These are phyloP conservation scores for Theobroma grandiflorum DNA, from an alignment of 441 rosid species.

Conservation along the genomic window DNA sequence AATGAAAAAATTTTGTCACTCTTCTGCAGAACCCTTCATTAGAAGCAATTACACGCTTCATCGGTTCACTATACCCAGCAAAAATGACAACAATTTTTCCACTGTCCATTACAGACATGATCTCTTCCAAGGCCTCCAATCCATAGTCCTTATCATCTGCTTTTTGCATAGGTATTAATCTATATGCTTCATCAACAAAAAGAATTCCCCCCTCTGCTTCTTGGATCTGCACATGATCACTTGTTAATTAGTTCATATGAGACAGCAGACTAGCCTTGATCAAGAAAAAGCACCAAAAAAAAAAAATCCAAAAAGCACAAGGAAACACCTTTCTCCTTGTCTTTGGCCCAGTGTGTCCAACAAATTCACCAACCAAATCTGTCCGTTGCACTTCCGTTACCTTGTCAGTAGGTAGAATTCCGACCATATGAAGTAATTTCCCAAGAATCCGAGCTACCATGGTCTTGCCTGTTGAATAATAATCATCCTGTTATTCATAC, in stretches of 20 bases:
- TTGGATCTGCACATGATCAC: conserved; percentile 60
- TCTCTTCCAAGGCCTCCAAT: conserved; percentile 93
- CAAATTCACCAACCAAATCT: conserved; percentile 98
- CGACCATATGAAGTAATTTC: conserved; percentile 85
- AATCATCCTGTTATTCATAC: conserved; percentile 15
- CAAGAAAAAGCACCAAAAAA: conserved; percentile 14
- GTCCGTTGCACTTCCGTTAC: conserved; percentile 98
- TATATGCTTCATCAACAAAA: conserved; percentile 95
- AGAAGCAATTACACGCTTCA: conserved; percentile 91
- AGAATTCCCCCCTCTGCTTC: conserved; percentile 98
- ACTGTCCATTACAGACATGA: conserved; percentile 95
- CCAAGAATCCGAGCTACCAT: conserved; percentile 98
- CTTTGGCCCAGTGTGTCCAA: conserved; percentile 99
- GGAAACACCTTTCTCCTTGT: conserved; percentile 82
- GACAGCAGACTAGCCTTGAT: neutral
- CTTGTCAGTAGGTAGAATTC: conserved; percentile 86
- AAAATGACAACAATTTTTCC: conserved; percentile 92
- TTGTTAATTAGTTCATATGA: conserved; percentile 8
- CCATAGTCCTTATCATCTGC: conserved; percentile 97
- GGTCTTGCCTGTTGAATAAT: conserved; percentile 75
- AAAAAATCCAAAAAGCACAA: conserved; percentile 11
- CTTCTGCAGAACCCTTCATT: conserved; percentile 98
- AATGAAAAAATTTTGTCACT: conserved; percentile 92
- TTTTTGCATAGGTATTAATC: conserved; percentile 93
- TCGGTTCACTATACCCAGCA: conserved; percentile 94